These are phyloP conservation scores for Kluyveromyces siamensis DNA, from an alignment of 805 yeast genomes.

Conservation along the genomic window DNA sequence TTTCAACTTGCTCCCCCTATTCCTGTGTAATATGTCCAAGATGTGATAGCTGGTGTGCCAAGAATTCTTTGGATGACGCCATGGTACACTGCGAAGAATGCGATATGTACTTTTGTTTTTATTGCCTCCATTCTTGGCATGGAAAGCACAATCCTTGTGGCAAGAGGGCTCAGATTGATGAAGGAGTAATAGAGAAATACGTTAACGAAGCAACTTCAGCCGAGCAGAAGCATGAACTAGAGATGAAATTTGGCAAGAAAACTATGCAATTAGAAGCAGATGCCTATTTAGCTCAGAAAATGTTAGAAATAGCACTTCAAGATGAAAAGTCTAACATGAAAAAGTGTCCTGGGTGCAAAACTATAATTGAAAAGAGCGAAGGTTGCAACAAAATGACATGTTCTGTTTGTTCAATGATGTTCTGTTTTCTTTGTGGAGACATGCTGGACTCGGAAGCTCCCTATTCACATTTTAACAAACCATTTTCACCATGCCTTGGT, in stretches of 20 bases:
- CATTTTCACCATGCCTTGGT: conserved; percentile 37
- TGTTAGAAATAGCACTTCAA: conserved; percentile 36
- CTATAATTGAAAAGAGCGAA: conserved; percentile 44
- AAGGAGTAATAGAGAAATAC: conserved; percentile 29
- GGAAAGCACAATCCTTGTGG: conserved; percentile 42
- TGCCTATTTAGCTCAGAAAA: conserved; percentile 38
- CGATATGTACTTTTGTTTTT: conserved; percentile 44
- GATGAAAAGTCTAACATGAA: conserved; percentile 35
- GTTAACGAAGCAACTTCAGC: conserved; percentile 27
- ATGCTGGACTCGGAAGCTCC: conserved; percentile 34
- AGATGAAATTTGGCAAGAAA: conserved; percentile 37
- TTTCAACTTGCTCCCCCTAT: conserved; percentile 37
- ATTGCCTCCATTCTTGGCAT: conserved; percentile 55
- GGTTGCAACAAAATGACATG: conserved; percentile 64
- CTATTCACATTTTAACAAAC: conserved; percentile 43
- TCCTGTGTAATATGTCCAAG: conserved; percentile 46
- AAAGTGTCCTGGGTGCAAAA: conserved; percentile 44
- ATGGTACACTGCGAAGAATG: conserved; percentile 44
- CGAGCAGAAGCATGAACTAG: conserved; percentile 28
- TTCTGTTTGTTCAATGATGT: conserved; percentile 36
- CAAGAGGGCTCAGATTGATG: conserved; percentile 22
- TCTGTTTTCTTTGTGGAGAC: conserved; percentile 49
- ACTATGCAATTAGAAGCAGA: conserved; percentile 34
- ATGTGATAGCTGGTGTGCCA: conserved; percentile 39
- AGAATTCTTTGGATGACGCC: conserved; percentile 37